Evolutionary conservation across 2,329 filamentous ascomycete genomes (phyloP).

Genomic region (Fusarium sp.): DNA sequence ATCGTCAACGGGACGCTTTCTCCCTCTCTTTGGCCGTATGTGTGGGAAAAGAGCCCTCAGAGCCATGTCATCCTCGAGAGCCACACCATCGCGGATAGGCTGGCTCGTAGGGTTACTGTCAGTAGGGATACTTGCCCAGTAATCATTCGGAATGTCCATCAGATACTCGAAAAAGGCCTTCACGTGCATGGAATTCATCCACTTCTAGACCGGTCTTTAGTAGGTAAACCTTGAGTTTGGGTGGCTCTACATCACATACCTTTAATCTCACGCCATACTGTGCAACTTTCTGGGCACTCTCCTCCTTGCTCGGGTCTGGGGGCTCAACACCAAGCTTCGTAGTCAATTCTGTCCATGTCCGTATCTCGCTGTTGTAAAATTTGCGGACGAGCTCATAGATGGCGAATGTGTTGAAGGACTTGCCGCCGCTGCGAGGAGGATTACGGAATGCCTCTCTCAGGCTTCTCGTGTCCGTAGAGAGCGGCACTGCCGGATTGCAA

Average conservation of each 20-base stretch:
- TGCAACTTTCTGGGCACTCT: conserved; percentile 92
- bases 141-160: conserved; percentile 77
- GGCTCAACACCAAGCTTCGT: conserved; percentile 88
- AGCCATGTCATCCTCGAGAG: conserved; percentile 87
- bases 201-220: conserved; percentile 65
- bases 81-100: conserved; percentile 79
- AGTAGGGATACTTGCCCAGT: conserved; percentile 79
- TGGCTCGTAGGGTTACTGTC: conserved; percentile 69
- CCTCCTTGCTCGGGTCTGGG: conserved; percentile 80
- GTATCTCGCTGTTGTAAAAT: conserved; percentile 83
- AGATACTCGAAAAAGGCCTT: conserved; percentile 95
- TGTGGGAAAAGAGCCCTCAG: conserved; percentile 84
- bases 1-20: conserved; percentile 70
- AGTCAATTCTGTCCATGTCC: conserved; percentile 90
- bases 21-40: conserved; percentile 68
- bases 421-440: conserved; percentile 87
- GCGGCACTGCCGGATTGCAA: conserved; percentile 81
- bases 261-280: conserved; percentile 94
- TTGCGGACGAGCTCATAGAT: conserved; percentile 81
- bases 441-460: conserved; percentile 79
- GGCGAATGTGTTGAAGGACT: conserved; percentile 80
- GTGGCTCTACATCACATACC: conserved; percentile 54
- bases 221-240: neutral
- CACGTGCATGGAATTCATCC: conserved; percentile 97
- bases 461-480: conserved; percentile 73